These are phyloP conservation scores for Sanghuangporus weigelae DNA, from an alignment of 1,284 basidiomycete species.

Conservation along the genomic window DNA sequence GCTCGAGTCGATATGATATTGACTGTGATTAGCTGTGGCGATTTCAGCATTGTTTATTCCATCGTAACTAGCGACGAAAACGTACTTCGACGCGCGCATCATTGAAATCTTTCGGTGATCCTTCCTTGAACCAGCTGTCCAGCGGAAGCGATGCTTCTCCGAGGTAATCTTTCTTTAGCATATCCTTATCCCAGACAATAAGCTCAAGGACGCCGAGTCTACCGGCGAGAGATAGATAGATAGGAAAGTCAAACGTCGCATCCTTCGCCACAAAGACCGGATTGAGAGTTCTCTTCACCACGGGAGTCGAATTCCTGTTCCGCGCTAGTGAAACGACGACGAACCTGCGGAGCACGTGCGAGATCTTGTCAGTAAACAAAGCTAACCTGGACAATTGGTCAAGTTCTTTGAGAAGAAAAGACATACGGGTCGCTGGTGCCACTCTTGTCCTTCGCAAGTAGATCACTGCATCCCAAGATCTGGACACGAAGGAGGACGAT, in stretches of 20 bases:
- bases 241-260: slow-evolving; percentile 83
- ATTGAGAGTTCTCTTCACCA: slow-evolving; percentile 74
- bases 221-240: slow-evolving; percentile 72
- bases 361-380: background rate
- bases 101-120: slow-evolving; percentile 43
- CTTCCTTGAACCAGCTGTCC: slow-evolving; percentile 74
- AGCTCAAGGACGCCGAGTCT: slow-evolving; percentile 76
- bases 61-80: background rate
- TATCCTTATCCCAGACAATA: slow-evolving; percentile 92
- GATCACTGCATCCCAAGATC: slow-evolving; percentile 55
- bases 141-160: slow-evolving; percentile 80
- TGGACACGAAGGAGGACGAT: slow-evolving; percentile 62
- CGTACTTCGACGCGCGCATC: slow-evolving; percentile 54
- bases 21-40: slow-evolving; percentile 45
- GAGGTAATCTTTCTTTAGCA: slow-evolving; percentile 86
- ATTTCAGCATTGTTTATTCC: background rate
- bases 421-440: slow-evolving; percentile 73
- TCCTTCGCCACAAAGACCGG: slow-evolving; percentile 68
- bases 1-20: slow-evolving; percentile 63
- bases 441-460: slow-evolving; percentile 59
- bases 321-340: slow-evolving; percentile 66
- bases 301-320: slow-evolving; percentile 70
- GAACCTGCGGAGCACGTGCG: slow-evolving; percentile 42
- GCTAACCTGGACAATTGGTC: background rate
- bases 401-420: background rate